Evolutionary conservation across 1,284 basidiomycete genomes (phyloP).

Genomic region (Volvariella surrecta): DNA sequence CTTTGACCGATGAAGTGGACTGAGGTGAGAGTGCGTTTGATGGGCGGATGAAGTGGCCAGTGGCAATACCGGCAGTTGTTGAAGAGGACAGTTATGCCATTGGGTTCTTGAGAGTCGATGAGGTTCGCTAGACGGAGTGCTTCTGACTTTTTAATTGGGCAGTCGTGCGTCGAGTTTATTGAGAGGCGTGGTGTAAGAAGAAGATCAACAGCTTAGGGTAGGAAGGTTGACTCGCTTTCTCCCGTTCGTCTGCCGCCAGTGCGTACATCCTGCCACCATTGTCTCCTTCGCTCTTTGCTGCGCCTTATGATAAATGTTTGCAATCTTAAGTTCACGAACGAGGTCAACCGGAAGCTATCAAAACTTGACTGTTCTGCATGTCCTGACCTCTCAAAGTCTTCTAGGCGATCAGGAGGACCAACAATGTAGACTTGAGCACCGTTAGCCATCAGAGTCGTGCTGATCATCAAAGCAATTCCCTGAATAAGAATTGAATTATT

Average conservation of each 20-base stretch:
- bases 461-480: constrained; percentile 44
- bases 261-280: constrained; percentile 29
- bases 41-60: constrained; percentile 20
- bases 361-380: background rate
- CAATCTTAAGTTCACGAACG: constrained; percentile 19
- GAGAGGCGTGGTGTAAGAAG: too few relatives aligned
- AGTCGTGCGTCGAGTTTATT: background rate
- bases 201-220: too few relatives aligned
- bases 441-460: constrained; percentile 35
- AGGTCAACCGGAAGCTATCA: too few relatives aligned
- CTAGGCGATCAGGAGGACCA: constrained; percentile 27
- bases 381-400: constrained; percentile 28
- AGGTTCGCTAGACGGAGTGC: constrained; percentile 35
- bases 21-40: constrained; percentile 11
- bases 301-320: constrained; percentile 30
- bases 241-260: constrained; percentile 34
- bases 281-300: constrained; percentile 16
- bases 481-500: constrained; percentile 12
- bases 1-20: constrained; percentile 16
- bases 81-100: constrained; percentile 35
- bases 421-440: constrained; percentile 42
- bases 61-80: constrained; percentile 24
- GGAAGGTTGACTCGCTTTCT: constrained; percentile 23
- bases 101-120: constrained; percentile 25
- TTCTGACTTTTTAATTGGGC: constrained; percentile 25